These are phyloP conservation scores for Lipomyces yamanashiensis DNA, from an alignment of 805 yeast species.

Conservation along the genomic window DNA sequence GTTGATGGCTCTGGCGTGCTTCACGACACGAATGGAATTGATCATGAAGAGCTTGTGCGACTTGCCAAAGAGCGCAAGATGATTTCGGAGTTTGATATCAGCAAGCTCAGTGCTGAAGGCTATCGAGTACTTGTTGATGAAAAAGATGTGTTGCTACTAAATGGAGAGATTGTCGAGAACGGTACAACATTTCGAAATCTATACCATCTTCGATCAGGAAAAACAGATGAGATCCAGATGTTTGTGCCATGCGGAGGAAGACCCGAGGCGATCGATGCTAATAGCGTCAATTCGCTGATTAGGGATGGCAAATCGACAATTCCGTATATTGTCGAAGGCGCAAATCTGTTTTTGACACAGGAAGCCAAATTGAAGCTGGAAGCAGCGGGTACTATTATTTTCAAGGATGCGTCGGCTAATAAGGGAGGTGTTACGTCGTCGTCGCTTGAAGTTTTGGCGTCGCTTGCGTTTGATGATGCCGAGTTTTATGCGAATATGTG, in stretches of 20 bases:
- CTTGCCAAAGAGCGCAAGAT: slow-evolving; percentile 79
- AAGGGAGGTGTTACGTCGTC: slow-evolving; percentile 99
- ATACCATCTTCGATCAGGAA: slow-evolving; percentile 78
- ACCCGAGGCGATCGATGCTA: slow-evolving; percentile 91
- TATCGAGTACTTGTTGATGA: slow-evolving; percentile 87
- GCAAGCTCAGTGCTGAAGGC: slow-evolving; percentile 73
- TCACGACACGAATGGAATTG: slow-evolving; percentile 87
- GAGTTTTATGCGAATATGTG: slow-evolving; percentile 83
- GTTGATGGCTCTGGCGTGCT: slow-evolving; percentile 97
- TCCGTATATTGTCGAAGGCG: slow-evolving; percentile 96
- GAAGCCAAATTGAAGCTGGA: slow-evolving; percentile 87
- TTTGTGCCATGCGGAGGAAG: slow-evolving; percentile 99
- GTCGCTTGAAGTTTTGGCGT: slow-evolving; percentile 91
- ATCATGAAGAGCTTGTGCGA: slow-evolving; percentile 74
- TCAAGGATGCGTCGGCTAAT: slow-evolving; percentile 96
- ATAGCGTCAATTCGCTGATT: slow-evolving; percentile 73
- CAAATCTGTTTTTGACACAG: slow-evolving; percentile 93
- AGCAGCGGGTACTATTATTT: slow-evolving; percentile 80
- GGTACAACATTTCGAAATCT: slow-evolving; percentile 90
- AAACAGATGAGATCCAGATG: slow-evolving; percentile 69
- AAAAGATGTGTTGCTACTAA: slow-evolving; percentile 74
- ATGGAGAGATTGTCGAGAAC: slow-evolving; percentile 72
- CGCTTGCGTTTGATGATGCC: slow-evolving; percentile 85
- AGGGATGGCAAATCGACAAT: slow-evolving; percentile 77
- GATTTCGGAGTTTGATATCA: slow-evolving; percentile 68